Evolutionary conservation across 345 rosid species (phyloP).

Genomic region (Gossypium raimondii): DNA sequence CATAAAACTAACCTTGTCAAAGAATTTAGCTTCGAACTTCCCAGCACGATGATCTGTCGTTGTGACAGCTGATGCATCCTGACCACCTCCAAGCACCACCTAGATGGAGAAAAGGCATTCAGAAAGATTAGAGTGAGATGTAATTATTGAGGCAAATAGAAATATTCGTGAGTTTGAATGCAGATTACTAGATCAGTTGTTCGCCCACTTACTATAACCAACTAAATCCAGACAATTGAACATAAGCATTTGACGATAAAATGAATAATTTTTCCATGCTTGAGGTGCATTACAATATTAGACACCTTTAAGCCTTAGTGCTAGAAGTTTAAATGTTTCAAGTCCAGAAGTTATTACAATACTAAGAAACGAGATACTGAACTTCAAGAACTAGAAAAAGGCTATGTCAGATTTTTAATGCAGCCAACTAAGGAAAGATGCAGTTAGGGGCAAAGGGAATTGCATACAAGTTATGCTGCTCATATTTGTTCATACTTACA

Average conservation of each 20-base stretch:
- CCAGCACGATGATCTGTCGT: slow-evolving; percentile 98
- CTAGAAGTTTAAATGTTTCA: background rate
- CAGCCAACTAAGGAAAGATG: background rate
- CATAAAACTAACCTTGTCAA: slow-evolving; percentile 50
- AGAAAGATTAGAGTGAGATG: background rate
- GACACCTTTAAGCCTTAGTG: background rate
- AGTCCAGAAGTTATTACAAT: no score
- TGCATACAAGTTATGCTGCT: background rate
- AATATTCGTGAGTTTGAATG: background rate
- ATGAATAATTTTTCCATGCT: background rate
- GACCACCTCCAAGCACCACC: slow-evolving; percentile 99
- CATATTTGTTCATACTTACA: slow-evolving; percentile 38
- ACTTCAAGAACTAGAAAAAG: background rate
- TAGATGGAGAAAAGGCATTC: slow-evolving; percentile 21
- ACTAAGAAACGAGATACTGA: background rate
- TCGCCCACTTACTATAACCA: background rate
- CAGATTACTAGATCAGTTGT: background rate
- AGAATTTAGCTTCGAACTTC: slow-evolving; percentile 95
- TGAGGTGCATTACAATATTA: background rate
- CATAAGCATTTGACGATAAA: background rate
- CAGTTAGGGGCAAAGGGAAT: background rate
- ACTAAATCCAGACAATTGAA: background rate
- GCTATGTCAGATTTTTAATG: background rate
- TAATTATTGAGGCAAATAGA: background rate
- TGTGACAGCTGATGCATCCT: slow-evolving; percentile 92